phyloP scores from a whole-genome alignment of 2,329 filamentous ascomycete species.

The Xylaria digitata region DNA sequence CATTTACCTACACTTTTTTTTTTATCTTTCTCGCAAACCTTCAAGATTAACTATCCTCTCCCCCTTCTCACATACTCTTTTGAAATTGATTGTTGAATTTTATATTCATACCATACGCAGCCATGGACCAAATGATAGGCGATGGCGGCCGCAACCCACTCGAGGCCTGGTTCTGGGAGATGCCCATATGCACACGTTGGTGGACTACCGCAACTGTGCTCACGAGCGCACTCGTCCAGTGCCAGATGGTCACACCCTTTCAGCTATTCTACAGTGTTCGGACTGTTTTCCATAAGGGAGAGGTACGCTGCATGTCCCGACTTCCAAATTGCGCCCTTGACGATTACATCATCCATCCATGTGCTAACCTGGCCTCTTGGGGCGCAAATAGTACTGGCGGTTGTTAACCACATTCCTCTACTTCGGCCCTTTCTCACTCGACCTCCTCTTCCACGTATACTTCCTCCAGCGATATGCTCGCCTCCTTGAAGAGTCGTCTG shows the following conservation, averaged over 20 bases:
- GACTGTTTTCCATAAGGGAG: slow-evolving; percentile 89
- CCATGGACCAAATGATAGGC: slow-evolving; percentile 69
- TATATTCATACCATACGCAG: slow-evolving; percentile 13
- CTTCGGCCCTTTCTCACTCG: slow-evolving; percentile 92
- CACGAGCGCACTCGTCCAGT: slow-evolving; percentile 91
- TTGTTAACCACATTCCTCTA: slow-evolving; percentile 97
- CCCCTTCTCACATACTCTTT: slow-evolving; percentile 6
- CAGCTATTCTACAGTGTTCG: slow-evolving; percentile 98
- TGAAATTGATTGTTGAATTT: slow-evolving; percentile 6
- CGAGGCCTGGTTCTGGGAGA: slow-evolving; percentile 99
- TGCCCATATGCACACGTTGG: slow-evolving; percentile 94
- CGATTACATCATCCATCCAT: slow-evolving; percentile 12
- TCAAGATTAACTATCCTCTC: neutral
- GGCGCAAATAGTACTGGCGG: slow-evolving; percentile 82
- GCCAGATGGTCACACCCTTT: slow-evolving; percentile 89
- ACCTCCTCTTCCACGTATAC: slow-evolving; percentile 97
- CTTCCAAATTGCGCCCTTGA: neutral
- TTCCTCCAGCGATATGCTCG: slow-evolving; percentile 97
- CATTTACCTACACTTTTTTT: neutral
- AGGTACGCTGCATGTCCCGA: slow-evolving; percentile 68
- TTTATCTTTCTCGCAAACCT: neutral
- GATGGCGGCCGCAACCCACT: slow-evolving; percentile 78
- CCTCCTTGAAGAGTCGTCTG: slow-evolving; percentile 93
- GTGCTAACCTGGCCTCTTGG: slow-evolving; percentile 32
- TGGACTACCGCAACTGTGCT: slow-evolving; percentile 95